Evolutionary conservation across 2,329 filamentous ascomycete species (phyloP).

Genomic region (Trichoderma arundinaceum): DNA sequence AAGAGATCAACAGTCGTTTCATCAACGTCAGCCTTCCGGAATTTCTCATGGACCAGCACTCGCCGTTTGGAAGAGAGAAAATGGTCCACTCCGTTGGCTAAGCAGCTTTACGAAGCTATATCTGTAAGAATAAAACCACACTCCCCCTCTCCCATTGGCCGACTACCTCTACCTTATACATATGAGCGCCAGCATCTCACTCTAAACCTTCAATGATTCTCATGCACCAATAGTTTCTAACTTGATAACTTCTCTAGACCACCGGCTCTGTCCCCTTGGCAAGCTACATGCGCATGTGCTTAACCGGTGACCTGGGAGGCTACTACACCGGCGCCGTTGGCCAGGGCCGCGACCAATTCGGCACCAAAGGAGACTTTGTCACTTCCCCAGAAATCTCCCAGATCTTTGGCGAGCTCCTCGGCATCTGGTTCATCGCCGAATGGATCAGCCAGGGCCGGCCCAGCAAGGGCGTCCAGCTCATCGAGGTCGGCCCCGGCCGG

Average conservation of each 20-base stretch:
- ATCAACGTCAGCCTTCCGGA: slow-evolving; percentile 30
- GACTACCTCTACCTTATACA: not conserved
- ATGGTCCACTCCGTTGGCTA: slow-evolving; percentile 93
- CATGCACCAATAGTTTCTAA: not conserved
- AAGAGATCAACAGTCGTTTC: not conserved
- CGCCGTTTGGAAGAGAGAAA: slow-evolving; percentile 55
- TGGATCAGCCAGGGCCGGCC: slow-evolving; percentile 90
- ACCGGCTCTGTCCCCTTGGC: slow-evolving; percentile 92
- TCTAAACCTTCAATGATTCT: not conserved
- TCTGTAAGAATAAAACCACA: slow-evolving; percentile 62
- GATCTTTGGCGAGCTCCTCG: slow-evolving; percentile 92
- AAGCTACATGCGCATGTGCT: slow-evolving; percentile 97
- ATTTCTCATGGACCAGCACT: slow-evolving; percentile 39
- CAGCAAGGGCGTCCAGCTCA: slow-evolving; percentile 77
- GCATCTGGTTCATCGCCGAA: slow-evolving; percentile 93
- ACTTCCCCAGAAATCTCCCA: slow-evolving; percentile 98
- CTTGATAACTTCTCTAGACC: slow-evolving; percentile 46
- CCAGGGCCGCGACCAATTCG: slow-evolving; percentile 81
- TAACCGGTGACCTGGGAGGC: slow-evolving; percentile 86
- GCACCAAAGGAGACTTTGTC: slow-evolving; percentile 91
- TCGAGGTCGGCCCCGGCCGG: slow-evolving; percentile 92
- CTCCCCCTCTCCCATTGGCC: not conserved
- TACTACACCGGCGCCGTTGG: slow-evolving; percentile 85
- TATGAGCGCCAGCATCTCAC: not conserved
- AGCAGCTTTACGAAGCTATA: slow-evolving; percentile 85